Conservation (phyloP, 192 early-diverging fungal genomes). For the Rhizophlyctis rosea region DNA sequence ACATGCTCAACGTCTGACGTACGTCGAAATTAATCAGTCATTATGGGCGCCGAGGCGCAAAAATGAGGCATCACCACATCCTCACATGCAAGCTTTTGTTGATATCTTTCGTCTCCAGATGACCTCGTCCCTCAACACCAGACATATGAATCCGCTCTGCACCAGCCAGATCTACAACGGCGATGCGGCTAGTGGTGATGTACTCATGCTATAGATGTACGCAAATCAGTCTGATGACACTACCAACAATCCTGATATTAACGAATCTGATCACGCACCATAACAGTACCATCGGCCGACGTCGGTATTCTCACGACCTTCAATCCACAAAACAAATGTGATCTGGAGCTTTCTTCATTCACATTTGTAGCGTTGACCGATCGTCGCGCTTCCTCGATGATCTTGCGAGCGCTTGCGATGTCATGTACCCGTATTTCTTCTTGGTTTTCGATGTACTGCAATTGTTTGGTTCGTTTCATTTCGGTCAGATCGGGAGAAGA, state of each 20-base stretch:
- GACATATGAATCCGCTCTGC: constrained; percentile 21
- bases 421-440: constrained; percentile 14
- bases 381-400: constrained; percentile 11
- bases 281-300: constrained; percentile 2
- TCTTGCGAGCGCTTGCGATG: constrained; percentile 1
- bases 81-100: constrained; percentile 25
- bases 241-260: neutral
- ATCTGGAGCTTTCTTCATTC: constrained; percentile 26
- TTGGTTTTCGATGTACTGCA: constrained; percentile 17
- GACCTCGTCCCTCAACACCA: constrained; percentile 23
- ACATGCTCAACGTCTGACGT: constrained; percentile 17
- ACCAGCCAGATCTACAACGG: constrained; percentile 24
- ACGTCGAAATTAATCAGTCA: neutral
- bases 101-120: constrained; percentile 29
- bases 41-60: neutral
- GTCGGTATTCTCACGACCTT: constrained; percentile 16
- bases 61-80: neutral
- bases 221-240: neutral
- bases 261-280: neutral
- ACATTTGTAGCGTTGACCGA: constrained; percentile 15
- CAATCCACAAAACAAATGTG: constrained; percentile 22
- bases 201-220: neutral
- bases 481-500: neutral
- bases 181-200: constrained; percentile 14
- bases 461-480: neutral